These are phyloP conservation scores for Agrocybe chaxingu DNA, from an alignment of 768 basidiomycete genomes.

Conservation along the genomic window DNA sequence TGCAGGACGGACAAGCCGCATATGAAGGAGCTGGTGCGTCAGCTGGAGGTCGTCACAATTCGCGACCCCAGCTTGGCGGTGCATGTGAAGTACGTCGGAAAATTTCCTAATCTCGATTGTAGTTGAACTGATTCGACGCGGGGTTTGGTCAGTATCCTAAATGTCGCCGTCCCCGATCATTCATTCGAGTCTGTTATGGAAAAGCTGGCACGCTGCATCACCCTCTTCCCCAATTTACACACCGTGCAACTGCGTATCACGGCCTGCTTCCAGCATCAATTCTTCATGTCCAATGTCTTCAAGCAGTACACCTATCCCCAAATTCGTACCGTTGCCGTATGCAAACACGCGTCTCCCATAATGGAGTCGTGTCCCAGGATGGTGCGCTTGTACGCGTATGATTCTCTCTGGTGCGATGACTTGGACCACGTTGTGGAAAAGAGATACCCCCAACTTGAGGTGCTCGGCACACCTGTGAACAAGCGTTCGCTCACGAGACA, in stretches of 20 bases:
- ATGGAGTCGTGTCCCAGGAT: too few relatives aligned
- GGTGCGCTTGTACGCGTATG: too few relatives aligned
- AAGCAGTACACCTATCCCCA: constrained; percentile 1
- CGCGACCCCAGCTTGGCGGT: constrained; percentile 15
- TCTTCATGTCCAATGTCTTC: not conserved
- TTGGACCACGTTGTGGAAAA: too few relatives aligned
- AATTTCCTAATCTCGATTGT: too few relatives aligned
- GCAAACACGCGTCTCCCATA: too few relatives aligned
- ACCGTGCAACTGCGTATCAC: constrained; percentile 5
- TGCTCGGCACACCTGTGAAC: too few relatives aligned
- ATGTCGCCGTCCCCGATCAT: constrained; percentile 12
- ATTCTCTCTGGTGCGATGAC: too few relatives aligned
- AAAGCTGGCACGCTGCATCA: constrained; percentile 21
- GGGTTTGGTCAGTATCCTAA: constrained; percentile 10
- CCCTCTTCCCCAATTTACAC: constrained; percentile 19
- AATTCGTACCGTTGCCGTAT: not conserved
- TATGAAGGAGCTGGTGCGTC: constrained; percentile 7
- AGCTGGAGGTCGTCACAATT: constrained; percentile 21
- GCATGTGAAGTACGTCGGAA: constrained; percentile 10
- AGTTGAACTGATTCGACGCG: too few relatives aligned
- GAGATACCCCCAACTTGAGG: too few relatives aligned
- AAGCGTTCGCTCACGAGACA: too few relatives aligned
- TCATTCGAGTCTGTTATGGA: constrained; percentile 7
- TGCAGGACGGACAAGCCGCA: constrained; percentile 2
- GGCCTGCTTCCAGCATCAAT: too few relatives aligned